Evolutionary conservation across 2,329 filamentous ascomycete species (phyloP).

Genomic region (Clonostachys chloroleuca): DNA sequence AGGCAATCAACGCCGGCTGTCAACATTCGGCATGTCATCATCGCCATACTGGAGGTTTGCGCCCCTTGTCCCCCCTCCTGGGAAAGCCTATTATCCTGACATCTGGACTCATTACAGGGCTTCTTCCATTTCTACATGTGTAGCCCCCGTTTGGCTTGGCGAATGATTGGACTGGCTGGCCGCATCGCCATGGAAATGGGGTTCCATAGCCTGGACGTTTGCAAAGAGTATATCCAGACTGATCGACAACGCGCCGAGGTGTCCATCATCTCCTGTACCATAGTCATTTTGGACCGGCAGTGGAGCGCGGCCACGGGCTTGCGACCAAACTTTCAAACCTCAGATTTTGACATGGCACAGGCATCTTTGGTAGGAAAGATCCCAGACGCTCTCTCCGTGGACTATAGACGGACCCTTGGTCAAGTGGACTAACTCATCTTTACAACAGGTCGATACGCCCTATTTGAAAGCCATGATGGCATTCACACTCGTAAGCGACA

Average conservation of each 20-base stretch:
- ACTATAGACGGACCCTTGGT: too few species aligned
- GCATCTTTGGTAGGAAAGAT: neutral
- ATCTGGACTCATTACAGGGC: conserved; percentile 2
- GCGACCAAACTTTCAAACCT: conserved; percentile 6
- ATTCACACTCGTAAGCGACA: conserved; percentile 12
- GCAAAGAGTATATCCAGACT: conserved; percentile 6
- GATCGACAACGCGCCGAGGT: conserved; percentile 1
- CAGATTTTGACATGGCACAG: conserved; percentile 2
- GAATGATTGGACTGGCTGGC: conserved; percentile 17
- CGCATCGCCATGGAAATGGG: conserved; percentile 17
- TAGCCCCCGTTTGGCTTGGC: conserved; percentile 12
- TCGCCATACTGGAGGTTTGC: conserved; percentile 2
- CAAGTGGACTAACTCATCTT: too few species aligned
- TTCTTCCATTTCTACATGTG: conserved; percentile 15
- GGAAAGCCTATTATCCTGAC: neutral
- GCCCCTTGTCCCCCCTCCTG: neutral
- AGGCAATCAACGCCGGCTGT: conserved; percentile 2
- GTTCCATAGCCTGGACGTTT: conserved; percentile 14
- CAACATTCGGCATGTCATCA: conserved; percentile 1
- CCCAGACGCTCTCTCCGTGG: neutral
- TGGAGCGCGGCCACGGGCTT: conserved; percentile 8
- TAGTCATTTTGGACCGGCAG: conserved; percentile 8
- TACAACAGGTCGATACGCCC: conserved; percentile 1
- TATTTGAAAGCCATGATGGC: conserved; percentile 10
- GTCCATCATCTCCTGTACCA: conserved; percentile 3